These are phyloP conservation scores for Knufia petricola DNA, from an alignment of 2,329 filamentous ascomycete species.

Conservation along the genomic window DNA sequence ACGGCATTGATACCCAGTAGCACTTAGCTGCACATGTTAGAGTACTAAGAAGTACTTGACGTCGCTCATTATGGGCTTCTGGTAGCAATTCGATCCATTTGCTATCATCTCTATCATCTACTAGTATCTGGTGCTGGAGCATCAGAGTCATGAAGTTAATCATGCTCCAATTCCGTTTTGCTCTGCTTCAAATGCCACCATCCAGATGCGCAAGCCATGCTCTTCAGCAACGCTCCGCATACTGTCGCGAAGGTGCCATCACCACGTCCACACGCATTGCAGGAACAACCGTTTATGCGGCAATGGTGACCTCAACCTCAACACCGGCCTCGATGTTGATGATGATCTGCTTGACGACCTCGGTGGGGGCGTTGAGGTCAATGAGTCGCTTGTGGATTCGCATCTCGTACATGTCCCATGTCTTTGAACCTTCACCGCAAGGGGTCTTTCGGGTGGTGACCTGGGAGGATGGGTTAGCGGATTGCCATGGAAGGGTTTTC, in stretches of 20 bases:
- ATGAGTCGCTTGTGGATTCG: constrained; percentile 98
- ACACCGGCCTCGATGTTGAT: constrained; percentile 46
- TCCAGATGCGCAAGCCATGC: not conserved
- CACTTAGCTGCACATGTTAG: no score
- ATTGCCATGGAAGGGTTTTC: no score
- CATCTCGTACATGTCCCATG: constrained; percentile 98
- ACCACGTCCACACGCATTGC: no score
- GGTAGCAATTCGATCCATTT: not conserved
- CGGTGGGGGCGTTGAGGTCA: constrained; percentile 92
- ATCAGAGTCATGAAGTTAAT: not conserved
- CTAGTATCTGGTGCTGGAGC: not conserved
- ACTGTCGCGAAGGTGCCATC: not conserved
- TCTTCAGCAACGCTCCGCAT: not conserved
- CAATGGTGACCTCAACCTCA: constrained; percentile 45
- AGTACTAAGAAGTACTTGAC: no score
- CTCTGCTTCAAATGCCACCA: not conserved
- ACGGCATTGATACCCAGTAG: no score
- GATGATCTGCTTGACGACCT: constrained; percentile 52
- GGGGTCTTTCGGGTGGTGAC: constrained; percentile 98
- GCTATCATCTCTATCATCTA: not conserved
- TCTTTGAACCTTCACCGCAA: constrained; percentile 99
- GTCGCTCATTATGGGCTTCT: no score
- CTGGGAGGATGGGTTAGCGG: not conserved
- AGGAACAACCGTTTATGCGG: constrained; percentile 38
- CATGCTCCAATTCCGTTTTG: not conserved